phyloP scores from a whole-genome alignment of 768 basidiomycete species.

The Bullera alba region DNA sequence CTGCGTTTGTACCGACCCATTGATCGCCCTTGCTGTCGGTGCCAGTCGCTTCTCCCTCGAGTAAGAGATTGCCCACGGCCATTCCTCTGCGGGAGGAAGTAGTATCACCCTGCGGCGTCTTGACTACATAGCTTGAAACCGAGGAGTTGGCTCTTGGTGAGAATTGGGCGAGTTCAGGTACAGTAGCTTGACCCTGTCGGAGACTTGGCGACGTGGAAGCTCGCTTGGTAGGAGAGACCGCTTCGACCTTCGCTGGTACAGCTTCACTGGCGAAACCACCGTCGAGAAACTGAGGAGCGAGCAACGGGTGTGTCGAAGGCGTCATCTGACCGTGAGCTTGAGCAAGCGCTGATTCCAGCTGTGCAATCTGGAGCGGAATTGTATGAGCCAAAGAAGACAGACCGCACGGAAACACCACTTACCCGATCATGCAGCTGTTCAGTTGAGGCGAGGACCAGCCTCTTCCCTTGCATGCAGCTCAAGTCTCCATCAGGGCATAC shows the following conservation, averaged over 20 bases:
- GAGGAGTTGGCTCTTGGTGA: slow-evolving; percentile 10
- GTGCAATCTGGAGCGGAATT: slow-evolving; percentile 15
- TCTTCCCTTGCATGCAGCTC: slow-evolving; percentile 41
- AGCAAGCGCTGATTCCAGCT: slow-evolving; percentile 35
- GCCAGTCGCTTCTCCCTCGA: slow-evolving; percentile 25
- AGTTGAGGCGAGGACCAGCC: slow-evolving; percentile 37
- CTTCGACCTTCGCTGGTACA: neutral
- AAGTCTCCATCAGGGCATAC: slow-evolving; percentile 40
- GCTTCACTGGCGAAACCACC: slow-evolving; percentile 17
- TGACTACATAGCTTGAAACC: slow-evolving; percentile 10
- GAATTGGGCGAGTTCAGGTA: neutral
- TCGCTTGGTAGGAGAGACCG: neutral
- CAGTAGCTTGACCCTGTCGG: neutral
- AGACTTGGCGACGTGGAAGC: neutral
- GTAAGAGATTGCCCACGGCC: slow-evolving; percentile 30
- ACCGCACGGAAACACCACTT: neutral
- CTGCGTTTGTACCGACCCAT: slow-evolving; percentile 40
- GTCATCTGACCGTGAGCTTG: slow-evolving; percentile 14
- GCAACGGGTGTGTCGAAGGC: slow-evolving; percentile 21
- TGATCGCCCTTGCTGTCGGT: slow-evolving; percentile 33
- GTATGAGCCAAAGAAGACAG: too few relatives aligned
- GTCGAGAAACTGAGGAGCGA: slow-evolving; percentile 30
- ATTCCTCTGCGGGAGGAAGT: slow-evolving; percentile 27
- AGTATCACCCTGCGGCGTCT: slow-evolving; percentile 12
- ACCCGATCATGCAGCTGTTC: slow-evolving; percentile 36